Evolutionary conservation across 352 stramenopile genomes (phyloP).

Genomic region (Halophytophthora batemanensis): DNA sequence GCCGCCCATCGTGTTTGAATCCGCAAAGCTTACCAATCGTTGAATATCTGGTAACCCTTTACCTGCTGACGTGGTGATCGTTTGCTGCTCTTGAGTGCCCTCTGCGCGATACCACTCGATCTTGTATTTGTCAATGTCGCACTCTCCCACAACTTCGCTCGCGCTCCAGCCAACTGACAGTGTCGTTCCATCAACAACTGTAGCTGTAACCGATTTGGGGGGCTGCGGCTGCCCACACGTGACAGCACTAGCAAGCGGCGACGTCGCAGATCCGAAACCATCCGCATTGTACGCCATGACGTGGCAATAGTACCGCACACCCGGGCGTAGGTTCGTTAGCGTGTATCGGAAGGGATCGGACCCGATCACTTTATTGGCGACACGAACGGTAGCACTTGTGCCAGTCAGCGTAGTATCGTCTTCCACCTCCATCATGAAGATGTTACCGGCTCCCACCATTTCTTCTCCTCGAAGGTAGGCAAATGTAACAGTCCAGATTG

Average conservation of each 20-base stretch:
- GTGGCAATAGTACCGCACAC: constrained; percentile 69
- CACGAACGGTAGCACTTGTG: constrained; percentile 47
- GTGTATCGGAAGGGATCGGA: constrained; percentile 85
- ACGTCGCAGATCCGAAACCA: constrained; percentile 36
- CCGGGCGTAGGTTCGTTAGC: constrained; percentile 51
- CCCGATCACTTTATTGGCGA: constrained; percentile 87
- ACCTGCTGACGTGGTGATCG: constrained; percentile 68
- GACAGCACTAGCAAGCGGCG: constrained; percentile 44
- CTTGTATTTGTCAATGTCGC: constrained; percentile 63
- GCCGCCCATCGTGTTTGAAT: constrained; percentile 50
- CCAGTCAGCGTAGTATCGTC: constrained; percentile 54
- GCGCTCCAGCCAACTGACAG: constrained; percentile 49
- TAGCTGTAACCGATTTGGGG: constrained; percentile 40
- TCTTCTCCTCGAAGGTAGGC: constrained; percentile 91
- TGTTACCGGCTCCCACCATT: constrained; percentile 90
- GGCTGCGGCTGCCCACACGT: constrained; percentile 54
- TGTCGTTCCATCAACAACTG: constrained; percentile 53
- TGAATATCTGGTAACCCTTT: constrained; percentile 72
- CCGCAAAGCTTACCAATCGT: constrained; percentile 48
- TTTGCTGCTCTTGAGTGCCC: constrained; percentile 59
- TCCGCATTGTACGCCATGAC: constrained; percentile 81
- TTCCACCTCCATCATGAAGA: constrained; percentile 70
- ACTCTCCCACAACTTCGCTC: constrained; percentile 27
- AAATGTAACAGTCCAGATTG: constrained; percentile 93
- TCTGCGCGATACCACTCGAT: constrained; percentile 73